Evolutionary conservation across 1,139 yeast species (phyloP), one percentile per base, ranked within the genome.

Genomic region (Yamadazyma diddensiae): DNA sequence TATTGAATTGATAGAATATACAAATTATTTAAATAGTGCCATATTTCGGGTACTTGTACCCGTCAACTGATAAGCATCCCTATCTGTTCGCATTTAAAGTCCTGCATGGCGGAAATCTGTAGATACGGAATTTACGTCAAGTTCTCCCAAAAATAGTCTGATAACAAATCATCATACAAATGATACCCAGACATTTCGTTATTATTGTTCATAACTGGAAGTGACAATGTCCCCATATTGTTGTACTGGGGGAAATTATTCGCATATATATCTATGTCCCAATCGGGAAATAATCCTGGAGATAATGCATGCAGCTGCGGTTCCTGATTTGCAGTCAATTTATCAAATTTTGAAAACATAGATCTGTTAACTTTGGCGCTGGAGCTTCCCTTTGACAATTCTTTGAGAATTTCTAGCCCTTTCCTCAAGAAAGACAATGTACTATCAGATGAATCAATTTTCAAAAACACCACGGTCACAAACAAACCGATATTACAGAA

Each of bases 401-500:
- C 42, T 28, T 42, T 40, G 12, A 47, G 30, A 11, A 47, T 44
- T 12, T 38, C 40, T 23, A 47, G 34, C 5, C 52, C 52, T 28
- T 43, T 47, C n/a, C 36, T 38, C n/a, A 47, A 36, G 29, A 47
- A 47, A 5, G 35, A 28, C 13, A 42, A 34, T 1, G 50, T 47
- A 12, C 46, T 45, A 18, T 40, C 42, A 8, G 51, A 42, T 14
- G 39, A 33, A 30, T 47, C 50, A n/a, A 47, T 39, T 18, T 41
- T 45, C n/a, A 47, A 33, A 21, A 42, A 47, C 2, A 45, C 42
- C 13, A 47, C 42, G 5, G 47, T 42, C 18, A 47, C 42, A 33
- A 47, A 47, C 12, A 47, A 29, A 5, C 46, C 40, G 13, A 46
- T 27, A 28, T 45, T 47, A 29, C 50, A 46, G 16, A 46, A 44